Evolutionary conservation across 352 stramenopile species (phyloP), one percentile per base, ranked within the genome.

Genomic region (Globisporangium splendens): DNA sequence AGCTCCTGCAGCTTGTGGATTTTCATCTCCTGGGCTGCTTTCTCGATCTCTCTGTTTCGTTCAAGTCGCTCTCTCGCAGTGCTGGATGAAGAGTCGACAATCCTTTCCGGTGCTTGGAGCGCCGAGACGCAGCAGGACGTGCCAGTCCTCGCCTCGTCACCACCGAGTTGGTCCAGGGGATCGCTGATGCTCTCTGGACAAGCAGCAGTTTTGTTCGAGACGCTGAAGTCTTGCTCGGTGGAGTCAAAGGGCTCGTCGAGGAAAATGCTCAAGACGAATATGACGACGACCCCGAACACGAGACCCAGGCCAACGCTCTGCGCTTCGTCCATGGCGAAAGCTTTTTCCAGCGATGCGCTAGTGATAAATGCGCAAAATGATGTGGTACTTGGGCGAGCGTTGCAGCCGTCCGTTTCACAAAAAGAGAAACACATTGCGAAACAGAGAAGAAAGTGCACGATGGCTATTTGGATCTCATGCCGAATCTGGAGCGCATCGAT

Each of bases 191-290:
- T 44, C 13, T n/a, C 39, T 44, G 39, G 17, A n/a, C 17, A 44
- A 3, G 10, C 10, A 18, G 42, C 14, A n/a, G 24, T 41, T 17
- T 14, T 44, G 20, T 59, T 33, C 18, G 46, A 33, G 13, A 12
- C 48, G 13, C 24, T 56, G 18, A 44, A 1, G 22, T 51, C 33
- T 38, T 68, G 52, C 20, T 59, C 44, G 8, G 68, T 58, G 54
- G 79, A 89, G 56, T 88, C 70, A 54, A 88, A 88, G 14, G 81
- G 73, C 50, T 89, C 63, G 1, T 79, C 81, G 20, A 79, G 81
- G 55, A 83, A 88, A 8, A 70, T 35, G 5, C 50, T 67, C 3
- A 91, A 61, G 3, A 77, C 31, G 17, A 57, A 62, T 18, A 89
- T 62, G 18, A 89, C 11, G 7, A 80, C 35, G 20, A 83, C n/a